Base-by-base conservation (phyloP, 2,329 filamentous ascomycete genomes). In the Fusarium chaquense region DNA sequence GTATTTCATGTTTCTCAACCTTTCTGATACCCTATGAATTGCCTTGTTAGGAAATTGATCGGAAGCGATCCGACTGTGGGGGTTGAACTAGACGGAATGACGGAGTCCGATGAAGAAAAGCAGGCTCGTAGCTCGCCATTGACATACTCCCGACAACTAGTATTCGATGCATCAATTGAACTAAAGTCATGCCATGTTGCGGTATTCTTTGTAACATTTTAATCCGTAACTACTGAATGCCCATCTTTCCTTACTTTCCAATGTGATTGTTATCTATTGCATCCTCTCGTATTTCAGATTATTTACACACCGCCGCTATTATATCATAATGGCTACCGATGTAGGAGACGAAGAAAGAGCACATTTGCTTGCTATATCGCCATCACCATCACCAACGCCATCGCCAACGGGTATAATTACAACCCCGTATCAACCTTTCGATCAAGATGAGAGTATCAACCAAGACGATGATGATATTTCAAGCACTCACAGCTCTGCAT, bases 291-390 rank as follows among this genome's bases (percentile, higher is more conserved):
- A 13, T 40, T 12, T 11, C 20, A 4, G n/a, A 30, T 40, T 13
- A 20, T 52, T 50, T 13, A 12, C 32, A 50, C 16, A 50, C 35
- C 24, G 26, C 49, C 12, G 24, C 49, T 40, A 4, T 12, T 40
- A 22, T 40, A 51, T 10, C 16, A 62, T 41, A 38, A 70, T 71
- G 67, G 33, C 67, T 36, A 24, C 58, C 51, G 51, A 52, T 65
- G 35, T 64, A 58, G 69, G 56, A 41, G 55, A 70, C 5, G 43
- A 67, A 61, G 69, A 72, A 58, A 55, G 49, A 26, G 38, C 60
- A 36, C 60, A 49, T 15, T 28, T 69, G 11, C 54, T 71, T 32
- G 43, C 28, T 13, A 22, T 45, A 52, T 58, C 64, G 20, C 50
- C 67, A 28, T 1, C 32, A n/a, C 2, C 49, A 47, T 58, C 60